Evolutionary conservation across 108 stramenopile genomes (phyloP).

Genomic region (Skeletonema menzelii): DNA sequence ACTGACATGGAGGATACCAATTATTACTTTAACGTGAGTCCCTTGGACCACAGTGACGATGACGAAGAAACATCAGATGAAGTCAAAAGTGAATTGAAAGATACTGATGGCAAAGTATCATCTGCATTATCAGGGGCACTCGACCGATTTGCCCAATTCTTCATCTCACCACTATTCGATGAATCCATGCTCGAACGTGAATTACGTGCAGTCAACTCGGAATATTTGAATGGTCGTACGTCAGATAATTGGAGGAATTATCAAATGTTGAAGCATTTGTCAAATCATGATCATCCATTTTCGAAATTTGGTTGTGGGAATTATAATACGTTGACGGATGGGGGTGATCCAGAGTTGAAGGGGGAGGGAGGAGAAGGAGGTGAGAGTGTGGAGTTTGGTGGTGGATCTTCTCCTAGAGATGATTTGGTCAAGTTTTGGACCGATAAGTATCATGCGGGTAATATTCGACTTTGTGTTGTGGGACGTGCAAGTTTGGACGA

Average conservation of each 20-base stretch:
- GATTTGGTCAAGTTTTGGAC: constrained; percentile 58
- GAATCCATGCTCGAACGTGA: constrained; percentile 88
- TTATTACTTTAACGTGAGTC: constrained; percentile 93
- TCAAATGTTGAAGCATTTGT: constrained; percentile 75
- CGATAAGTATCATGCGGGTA: constrained; percentile 84
- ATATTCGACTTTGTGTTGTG: constrained; percentile 88
- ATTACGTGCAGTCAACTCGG: constrained; percentile 94
- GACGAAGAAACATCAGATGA: neutral
- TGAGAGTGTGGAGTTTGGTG: constrained; percentile 28
- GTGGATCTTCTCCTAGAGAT: constrained; percentile 56
- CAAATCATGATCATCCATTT: constrained; percentile 74
- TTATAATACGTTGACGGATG: constrained; percentile 85
- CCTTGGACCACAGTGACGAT: constrained; percentile 36
- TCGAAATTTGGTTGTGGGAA: constrained; percentile 96
- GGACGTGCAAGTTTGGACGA: constrained; percentile 85
- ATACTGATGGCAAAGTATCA: constrained; percentile 41
- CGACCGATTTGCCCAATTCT: constrained; percentile 96
- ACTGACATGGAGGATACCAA: constrained; percentile 96
- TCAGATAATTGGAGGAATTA: constrained; percentile 92
- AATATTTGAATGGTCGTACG: constrained; percentile 93
- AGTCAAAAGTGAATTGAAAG: neutral
- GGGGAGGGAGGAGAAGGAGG: constrained; percentile 41
- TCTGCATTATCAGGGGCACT: constrained; percentile 82
- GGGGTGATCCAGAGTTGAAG: constrained; percentile 42
- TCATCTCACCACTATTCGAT: constrained; percentile 93